Evolutionary conservation across 176 grass and related monocot genomes (phyloP).

Genomic region (Elymus sibiricus): DNA sequence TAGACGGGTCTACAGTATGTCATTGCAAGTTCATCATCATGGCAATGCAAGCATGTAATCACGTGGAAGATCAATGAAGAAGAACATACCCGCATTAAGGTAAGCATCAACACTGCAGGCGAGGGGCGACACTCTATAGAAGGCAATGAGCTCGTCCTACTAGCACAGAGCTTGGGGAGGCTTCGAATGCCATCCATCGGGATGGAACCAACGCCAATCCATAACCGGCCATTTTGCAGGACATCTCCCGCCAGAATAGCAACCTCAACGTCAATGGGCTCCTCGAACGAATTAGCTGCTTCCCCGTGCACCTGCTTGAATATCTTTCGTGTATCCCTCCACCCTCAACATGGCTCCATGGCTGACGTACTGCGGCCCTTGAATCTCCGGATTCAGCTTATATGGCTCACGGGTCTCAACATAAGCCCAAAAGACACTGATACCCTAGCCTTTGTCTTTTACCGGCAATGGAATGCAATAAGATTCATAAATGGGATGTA

Average conservation of each 20-base stretch:
- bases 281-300: neutral
- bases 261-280: neutral
- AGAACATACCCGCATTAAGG: neutral
- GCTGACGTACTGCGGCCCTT: too few species aligned
- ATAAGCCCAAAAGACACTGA: neutral
- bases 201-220: neutral
- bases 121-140: neutral
- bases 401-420: neutral
- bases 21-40: too few species aligned
- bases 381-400: too few species aligned
- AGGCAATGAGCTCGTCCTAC: neutral
- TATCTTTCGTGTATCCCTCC: neutral
- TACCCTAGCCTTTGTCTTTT: neutral
- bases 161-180: neutral
- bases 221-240: neutral
- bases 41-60: too few species aligned
- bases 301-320: neutral
- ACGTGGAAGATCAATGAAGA: too few species aligned
- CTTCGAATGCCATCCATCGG: neutral
- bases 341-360: too few species aligned
- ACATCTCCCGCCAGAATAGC: neutral
- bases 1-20: too few species aligned
- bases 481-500: neutral
- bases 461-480: neutral
- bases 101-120: neutral